A percentile compares a stretch with the other conserved stretches of the same genome.
Conservation (phyloP, 2,329 filamentous ascomycete species). For the Knoxdaviesia proteae region DNA sequence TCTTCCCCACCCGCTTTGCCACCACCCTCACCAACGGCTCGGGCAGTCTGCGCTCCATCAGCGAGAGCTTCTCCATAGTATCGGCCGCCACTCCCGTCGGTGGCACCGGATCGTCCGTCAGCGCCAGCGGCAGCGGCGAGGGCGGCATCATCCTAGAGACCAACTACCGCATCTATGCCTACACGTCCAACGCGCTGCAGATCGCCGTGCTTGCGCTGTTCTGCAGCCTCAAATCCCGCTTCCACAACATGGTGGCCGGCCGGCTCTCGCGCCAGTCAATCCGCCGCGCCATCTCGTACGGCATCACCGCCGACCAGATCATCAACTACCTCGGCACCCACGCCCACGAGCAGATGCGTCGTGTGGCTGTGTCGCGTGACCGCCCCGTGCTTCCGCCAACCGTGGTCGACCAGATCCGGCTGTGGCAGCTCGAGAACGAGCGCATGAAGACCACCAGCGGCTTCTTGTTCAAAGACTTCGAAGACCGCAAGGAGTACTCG, state of each 20-base stretch:
- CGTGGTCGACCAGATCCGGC: slow-evolving; percentile 86
- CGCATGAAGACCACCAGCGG: slow-evolving; percentile 69
- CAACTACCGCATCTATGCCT: slow-evolving; percentile 93
- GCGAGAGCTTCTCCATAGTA: slow-evolving; percentile 44
- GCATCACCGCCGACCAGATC: slow-evolving; percentile 90
- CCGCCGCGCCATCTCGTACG: slow-evolving; percentile 65
- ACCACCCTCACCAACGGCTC: slow-evolving; percentile 82
- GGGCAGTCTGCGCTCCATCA: slow-evolving; percentile 46
- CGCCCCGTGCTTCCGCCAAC: slow-evolving; percentile 74
- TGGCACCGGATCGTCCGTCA: slow-evolving; percentile 23
- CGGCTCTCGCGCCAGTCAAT: slow-evolving; percentile 79
- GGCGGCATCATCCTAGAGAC: slow-evolving; percentile 94
- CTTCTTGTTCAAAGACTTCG: slow-evolving; percentile 81
- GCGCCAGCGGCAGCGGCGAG: slow-evolving; percentile 15
- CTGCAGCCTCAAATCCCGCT: slow-evolving; percentile 68
- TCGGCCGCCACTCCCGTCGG: slow-evolving; percentile 16
- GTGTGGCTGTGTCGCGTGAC: slow-evolving; percentile 33
- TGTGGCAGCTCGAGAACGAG: slow-evolving; percentile 96
- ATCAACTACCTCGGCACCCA: slow-evolving; percentile 82
- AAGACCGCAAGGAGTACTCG: slow-evolving; percentile 46
- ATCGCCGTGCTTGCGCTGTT: slow-evolving; percentile 90
- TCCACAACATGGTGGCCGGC: slow-evolving; percentile 83
- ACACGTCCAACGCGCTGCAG: slow-evolving; percentile 82
- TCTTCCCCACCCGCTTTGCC: slow-evolving; percentile 82
- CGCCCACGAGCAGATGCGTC: slow-evolving; percentile 84